Conservation (phyloP, 192 early-diverging fungal genomes). For the Coemansia umbellata region DNA sequence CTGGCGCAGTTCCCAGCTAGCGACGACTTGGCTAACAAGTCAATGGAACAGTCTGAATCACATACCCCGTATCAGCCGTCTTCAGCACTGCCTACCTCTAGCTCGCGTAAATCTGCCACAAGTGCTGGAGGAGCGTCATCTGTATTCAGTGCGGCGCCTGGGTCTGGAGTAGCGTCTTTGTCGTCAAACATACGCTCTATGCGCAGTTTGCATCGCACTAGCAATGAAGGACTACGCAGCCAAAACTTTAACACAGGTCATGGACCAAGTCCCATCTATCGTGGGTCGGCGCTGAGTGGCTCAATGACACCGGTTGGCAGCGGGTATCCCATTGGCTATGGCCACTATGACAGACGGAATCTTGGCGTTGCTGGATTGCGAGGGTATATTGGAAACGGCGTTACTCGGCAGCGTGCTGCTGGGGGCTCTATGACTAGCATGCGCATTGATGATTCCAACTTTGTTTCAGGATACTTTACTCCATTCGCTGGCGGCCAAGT, state of each 20-base stretch:
- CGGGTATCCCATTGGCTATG: constrained; percentile 1
- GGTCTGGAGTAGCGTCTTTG: constrained; percentile 18
- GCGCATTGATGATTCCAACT: constrained; percentile 19
- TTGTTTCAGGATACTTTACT: constrained; percentile 20
- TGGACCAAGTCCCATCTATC: constrained; percentile 26
- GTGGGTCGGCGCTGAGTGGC: constrained; percentile 28
- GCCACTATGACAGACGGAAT: constrained; percentile 21
- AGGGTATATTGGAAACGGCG: constrained; percentile 42
- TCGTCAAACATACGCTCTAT: constrained; percentile 33
- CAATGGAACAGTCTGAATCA: neutral
- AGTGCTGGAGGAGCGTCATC: constrained; percentile 16
- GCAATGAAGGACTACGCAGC: constrained; percentile 26
- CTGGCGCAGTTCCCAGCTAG: constrained; percentile 28
- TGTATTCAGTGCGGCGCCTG: constrained; percentile 16
- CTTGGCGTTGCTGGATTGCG: constrained; percentile 46
- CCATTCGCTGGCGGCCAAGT: constrained; percentile 11
- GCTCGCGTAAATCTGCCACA: constrained; percentile 14
- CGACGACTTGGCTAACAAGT: neutral
- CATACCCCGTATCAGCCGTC: neutral
- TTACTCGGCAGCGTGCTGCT: constrained; percentile 12
- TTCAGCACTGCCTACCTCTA: neutral
- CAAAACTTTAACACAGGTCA: constrained; percentile 15
- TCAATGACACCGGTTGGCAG: constrained; percentile 25
- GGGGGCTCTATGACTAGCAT: neutral
- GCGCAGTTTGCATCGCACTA: constrained; percentile 28